A percentile compares a stretch with the other conserved stretches of the same genome.
These are phyloP conservation scores for Ophidiomyces ophidiicola DNA, from an alignment of 2,329 filamentous ascomycete species.

Conservation along the genomic window DNA sequence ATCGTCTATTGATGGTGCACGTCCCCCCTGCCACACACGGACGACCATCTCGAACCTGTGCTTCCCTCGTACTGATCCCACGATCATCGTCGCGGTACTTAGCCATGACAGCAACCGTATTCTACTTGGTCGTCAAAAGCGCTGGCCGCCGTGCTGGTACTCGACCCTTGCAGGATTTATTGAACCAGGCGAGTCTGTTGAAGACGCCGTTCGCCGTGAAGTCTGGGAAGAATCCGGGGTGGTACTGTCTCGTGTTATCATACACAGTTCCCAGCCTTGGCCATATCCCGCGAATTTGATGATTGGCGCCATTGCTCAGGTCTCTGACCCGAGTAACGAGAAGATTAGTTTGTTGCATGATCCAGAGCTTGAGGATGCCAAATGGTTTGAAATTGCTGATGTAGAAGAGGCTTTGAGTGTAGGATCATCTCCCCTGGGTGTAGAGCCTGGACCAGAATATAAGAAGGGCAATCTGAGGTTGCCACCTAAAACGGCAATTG, in stretches of 20 bases:
- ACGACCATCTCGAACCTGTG: conserved; percentile 78
- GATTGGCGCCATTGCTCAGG: conserved; percentile 77
- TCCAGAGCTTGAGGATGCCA: conserved; percentile 77
- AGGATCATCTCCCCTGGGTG: conserved; percentile 56
- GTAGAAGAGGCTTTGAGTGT: conserved; percentile 59
- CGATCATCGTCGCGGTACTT: conserved; percentile 87
- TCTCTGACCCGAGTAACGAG: conserved; percentile 64
- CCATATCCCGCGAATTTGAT: conserved; percentile 75
- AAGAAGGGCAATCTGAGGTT: conserved; percentile 66
- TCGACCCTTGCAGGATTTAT: conserved; percentile 78
- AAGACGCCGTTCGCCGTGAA: conserved; percentile 71
- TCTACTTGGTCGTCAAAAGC: conserved; percentile 71
- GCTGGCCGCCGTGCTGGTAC: conserved; percentile 78
- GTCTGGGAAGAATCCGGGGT: conserved; percentile 81
- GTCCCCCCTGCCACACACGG: conserved; percentile 65
- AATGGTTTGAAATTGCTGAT: conserved; percentile 77
- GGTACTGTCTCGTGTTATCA: conserved; percentile 59
- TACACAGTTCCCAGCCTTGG: conserved; percentile 80
- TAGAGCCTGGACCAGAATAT: conserved; percentile 52
- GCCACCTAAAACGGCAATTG: conserved; percentile 80
- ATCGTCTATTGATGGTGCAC: conserved; percentile 25
- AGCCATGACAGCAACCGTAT: conserved; percentile 65
- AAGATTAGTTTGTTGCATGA: conserved; percentile 73
- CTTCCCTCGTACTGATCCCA: conserved; percentile 87
- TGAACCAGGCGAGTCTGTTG: conserved; percentile 72